These are phyloP conservation scores for Aquilaria sinensis DNA, from an alignment of 345 rosid species.

Conservation along the genomic window DNA sequence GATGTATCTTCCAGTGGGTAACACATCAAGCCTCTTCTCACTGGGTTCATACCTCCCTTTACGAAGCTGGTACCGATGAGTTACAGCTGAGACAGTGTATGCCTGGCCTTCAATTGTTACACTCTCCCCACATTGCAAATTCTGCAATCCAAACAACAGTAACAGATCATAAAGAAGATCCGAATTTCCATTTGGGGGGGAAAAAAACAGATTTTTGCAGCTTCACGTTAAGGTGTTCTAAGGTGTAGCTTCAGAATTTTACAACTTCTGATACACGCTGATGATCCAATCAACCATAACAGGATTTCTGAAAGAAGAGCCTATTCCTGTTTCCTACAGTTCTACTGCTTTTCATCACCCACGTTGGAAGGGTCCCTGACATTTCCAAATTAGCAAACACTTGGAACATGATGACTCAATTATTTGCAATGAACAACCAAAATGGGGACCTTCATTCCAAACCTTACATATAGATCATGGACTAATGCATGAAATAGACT, in stretches of 20 bases:
- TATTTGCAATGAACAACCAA: slow-evolving; percentile 8
- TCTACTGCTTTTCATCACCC: slow-evolving; percentile 11
- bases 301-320: background rate
- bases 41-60: slow-evolving; percentile 86
- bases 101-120: slow-evolving; percentile 85
- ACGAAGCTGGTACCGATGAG: slow-evolving; percentile 84
- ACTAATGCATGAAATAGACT: background rate
- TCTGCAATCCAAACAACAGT: slow-evolving; percentile 36
- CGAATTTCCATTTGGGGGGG: slow-evolving; percentile 1
- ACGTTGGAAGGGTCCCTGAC: slow-evolving; percentile 13
- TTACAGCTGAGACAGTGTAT: slow-evolving; percentile 72
- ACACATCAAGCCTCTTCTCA: slow-evolving; percentile 86
- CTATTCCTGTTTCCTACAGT: slow-evolving; percentile 6
- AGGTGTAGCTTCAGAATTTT: background rate
- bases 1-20: slow-evolving; percentile 74
- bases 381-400: slow-evolving; percentile 18
- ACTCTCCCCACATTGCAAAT: slow-evolving; percentile 82
- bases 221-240: background rate
- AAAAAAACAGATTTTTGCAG: slow-evolving; percentile 4
- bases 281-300: slow-evolving; percentile 6
- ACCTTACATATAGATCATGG: background rate
- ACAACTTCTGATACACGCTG: slow-evolving; percentile 6
- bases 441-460: slow-evolving; percentile 10
- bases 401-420: slow-evolving; percentile 5
- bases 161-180: background rate